phyloP scores from a whole-genome alignment of 2,329 filamentous ascomycete species.

The Ophiocordyceps camponoti-floridani region DNA sequence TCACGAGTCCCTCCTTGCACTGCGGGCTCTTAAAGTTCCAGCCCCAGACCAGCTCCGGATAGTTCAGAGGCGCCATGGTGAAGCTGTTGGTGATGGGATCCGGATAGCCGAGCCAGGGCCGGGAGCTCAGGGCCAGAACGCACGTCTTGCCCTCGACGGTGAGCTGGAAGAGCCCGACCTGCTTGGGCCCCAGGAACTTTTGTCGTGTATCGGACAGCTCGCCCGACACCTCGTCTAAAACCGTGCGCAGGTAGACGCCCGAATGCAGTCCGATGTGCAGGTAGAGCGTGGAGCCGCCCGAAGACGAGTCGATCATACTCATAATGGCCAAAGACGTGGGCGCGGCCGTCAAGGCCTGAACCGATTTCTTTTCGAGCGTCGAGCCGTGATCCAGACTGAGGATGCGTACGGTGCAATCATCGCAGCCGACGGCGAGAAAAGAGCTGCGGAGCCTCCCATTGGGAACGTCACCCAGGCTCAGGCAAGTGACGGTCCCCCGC shows the following conservation, averaged over 20 bases:
- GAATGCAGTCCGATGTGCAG: constrained; percentile 92
- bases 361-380: constrained; percentile 81
- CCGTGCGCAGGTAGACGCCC: constrained; percentile 87
- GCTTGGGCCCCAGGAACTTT: constrained; percentile 81
- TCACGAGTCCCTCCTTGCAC: constrained; percentile 84
- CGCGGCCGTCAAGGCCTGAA: constrained; percentile 81
- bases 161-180: constrained; percentile 82
- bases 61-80: constrained; percentile 81
- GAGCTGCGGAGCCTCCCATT: constrained; percentile 78
- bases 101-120: constrained; percentile 91
- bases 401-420: constrained; percentile 89
- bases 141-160: constrained; percentile 70
- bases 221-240: constrained; percentile 87
- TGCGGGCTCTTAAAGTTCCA: constrained; percentile 96
- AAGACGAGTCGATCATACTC: constrained; percentile 86
- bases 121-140: constrained; percentile 76
- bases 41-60: constrained; percentile 74
- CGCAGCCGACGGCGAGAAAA: constrained; percentile 89
- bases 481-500: constrained; percentile 83
- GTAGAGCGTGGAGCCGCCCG: constrained; percentile 75
- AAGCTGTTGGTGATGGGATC: constrained; percentile 76
- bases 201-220: constrained; percentile 90
- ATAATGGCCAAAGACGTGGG: constrained; percentile 84
- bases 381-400: constrained; percentile 79
- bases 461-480: constrained; percentile 87